phyloP scores from a whole-genome alignment of 2,329 filamentous ascomycete genomes.

The Penicillium sclerotigenum region DNA sequence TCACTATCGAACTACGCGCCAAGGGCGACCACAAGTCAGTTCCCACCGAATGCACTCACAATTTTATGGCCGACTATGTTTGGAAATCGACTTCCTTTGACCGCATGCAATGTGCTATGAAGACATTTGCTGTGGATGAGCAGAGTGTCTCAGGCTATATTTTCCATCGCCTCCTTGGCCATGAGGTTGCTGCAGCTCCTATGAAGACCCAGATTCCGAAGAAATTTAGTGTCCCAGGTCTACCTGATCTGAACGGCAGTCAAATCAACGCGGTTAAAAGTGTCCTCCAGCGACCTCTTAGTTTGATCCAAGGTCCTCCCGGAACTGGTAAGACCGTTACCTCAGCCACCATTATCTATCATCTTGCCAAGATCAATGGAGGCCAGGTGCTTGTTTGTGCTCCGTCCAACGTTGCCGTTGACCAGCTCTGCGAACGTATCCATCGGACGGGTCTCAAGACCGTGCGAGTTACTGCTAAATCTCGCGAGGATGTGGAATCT shows the following conservation, averaged over 20 bases:
- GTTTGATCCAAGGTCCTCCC: slow-evolving; percentile 92
- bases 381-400: slow-evolving; percentile 95
- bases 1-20: slow-evolving; percentile 88
- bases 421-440: slow-evolving; percentile 96
- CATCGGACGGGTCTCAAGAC: slow-evolving; percentile 93
- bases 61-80: slow-evolving; percentile 97
- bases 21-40: slow-evolving; percentile 95
- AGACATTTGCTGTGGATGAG: slow-evolving; percentile 96
- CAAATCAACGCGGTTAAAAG: slow-evolving; percentile 96
- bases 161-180: slow-evolving; percentile 92
- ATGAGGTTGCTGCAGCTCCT: slow-evolving; percentile 88
- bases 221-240: slow-evolving; percentile 91
- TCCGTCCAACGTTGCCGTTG: slow-evolving; percentile 96
- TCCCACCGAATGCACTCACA: slow-evolving; percentile 92
- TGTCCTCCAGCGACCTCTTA: slow-evolving; percentile 87
- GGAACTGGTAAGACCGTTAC: slow-evolving; percentile 98
- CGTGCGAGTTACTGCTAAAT: slow-evolving; percentile 97
- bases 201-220: slow-evolving; percentile 95
- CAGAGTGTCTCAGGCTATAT: slow-evolving; percentile 98
- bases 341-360: slow-evolving; percentile 97
- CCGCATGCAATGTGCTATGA: slow-evolving; percentile 99
- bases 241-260: slow-evolving; percentile 91
- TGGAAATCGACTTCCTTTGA: slow-evolving; percentile 99
- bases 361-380: slow-evolving; percentile 90
- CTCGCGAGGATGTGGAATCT: slow-evolving; percentile 97